phyloP scores from a whole-genome alignment of 768 basidiomycete species.

The Crassisporium funariophilum region DNA sequence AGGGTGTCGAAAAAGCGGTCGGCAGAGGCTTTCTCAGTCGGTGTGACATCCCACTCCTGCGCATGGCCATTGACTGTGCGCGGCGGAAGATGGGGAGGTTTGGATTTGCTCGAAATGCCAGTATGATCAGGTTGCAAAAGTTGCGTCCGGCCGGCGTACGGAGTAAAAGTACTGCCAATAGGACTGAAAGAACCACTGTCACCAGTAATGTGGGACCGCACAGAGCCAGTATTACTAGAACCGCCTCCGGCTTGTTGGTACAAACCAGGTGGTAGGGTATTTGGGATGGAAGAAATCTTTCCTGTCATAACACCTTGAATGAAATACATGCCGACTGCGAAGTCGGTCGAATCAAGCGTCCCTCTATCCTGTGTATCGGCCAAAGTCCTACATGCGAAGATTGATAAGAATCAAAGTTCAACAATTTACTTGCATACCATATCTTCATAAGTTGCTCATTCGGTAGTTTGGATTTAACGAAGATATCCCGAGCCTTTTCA shows the following conservation, averaged over 20 bases:
- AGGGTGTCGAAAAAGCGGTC: slow-evolving; percentile 84
- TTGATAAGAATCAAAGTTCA: slow-evolving; percentile 1
- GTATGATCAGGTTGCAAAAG: slow-evolving; percentile 52
- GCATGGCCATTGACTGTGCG: slow-evolving; percentile 28
- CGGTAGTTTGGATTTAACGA: slow-evolving; percentile 86
- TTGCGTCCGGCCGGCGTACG: slow-evolving; percentile 60
- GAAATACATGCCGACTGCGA: slow-evolving; percentile 94
- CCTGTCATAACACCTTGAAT: slow-evolving; percentile 92
- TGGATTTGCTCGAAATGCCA: slow-evolving; percentile 36
- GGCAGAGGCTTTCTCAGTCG: slow-evolving; percentile 73
- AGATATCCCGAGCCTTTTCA: slow-evolving; percentile 87
- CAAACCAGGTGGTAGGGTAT: slow-evolving; percentile 75
- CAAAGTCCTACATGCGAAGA: slow-evolving; percentile 63
- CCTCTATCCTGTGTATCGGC: slow-evolving; percentile 96
- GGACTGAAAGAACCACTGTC: slow-evolving; percentile 67
- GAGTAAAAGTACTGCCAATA: slow-evolving; percentile 44
- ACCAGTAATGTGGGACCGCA: slow-evolving; percentile 60
- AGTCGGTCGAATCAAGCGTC: slow-evolving; percentile 85
- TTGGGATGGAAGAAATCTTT: slow-evolving; percentile 70
- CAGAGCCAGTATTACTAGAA: slow-evolving; percentile 31
- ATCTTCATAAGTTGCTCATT: slow-evolving; percentile 90
- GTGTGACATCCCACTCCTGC: slow-evolving; percentile 77
- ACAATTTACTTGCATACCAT: slow-evolving; percentile 57
- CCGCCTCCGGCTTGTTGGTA: slow-evolving; percentile 81
- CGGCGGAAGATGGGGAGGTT: slow-evolving; percentile 38